These are phyloP conservation scores for Trichoderma sp. DNA, from an alignment of 2,329 filamentous ascomycete genomes.

Conservation along the genomic window DNA sequence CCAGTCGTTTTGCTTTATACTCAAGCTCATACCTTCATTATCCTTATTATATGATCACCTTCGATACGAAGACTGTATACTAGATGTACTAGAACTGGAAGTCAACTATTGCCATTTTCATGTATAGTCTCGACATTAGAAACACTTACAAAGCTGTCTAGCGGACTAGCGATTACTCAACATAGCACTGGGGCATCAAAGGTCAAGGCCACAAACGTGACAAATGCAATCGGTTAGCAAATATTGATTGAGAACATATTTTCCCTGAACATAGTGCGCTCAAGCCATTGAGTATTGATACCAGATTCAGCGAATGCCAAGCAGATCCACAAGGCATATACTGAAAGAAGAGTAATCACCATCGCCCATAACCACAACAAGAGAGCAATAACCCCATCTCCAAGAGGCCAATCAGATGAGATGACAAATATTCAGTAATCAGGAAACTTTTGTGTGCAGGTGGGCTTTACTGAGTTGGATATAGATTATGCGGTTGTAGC, in stretches of 20 bases:
- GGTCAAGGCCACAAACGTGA: not conserved
- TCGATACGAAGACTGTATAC: too few species aligned
- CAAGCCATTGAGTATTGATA: not conserved
- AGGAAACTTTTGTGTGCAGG: not conserved
- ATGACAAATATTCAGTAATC: not conserved
- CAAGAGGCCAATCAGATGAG: not conserved
- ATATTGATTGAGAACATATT: not conserved
- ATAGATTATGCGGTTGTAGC: not conserved
- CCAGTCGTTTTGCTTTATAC: too few species aligned
- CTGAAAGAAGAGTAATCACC: not conserved
- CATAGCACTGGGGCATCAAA: not conserved
- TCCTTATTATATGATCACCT: too few species aligned
- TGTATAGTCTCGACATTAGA: not conserved
- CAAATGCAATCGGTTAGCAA: not conserved
- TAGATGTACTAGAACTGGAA: too few species aligned
- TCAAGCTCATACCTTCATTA: too few species aligned
- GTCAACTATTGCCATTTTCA: not conserved
- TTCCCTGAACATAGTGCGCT: not conserved
- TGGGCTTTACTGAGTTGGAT: not conserved
- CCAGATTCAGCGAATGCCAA: not conserved
- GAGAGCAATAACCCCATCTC: not conserved
- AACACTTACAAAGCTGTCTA: not conserved
- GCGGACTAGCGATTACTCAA: not conserved
- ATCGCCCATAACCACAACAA: not conserved
- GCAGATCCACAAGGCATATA: not conserved